Percentiles rank a stretch among this genome's conserved stretches.
Evolutionary conservation across 2,329 filamentous ascomycete genomes (phyloP).

Genomic region (Claviceps sp.): DNA sequence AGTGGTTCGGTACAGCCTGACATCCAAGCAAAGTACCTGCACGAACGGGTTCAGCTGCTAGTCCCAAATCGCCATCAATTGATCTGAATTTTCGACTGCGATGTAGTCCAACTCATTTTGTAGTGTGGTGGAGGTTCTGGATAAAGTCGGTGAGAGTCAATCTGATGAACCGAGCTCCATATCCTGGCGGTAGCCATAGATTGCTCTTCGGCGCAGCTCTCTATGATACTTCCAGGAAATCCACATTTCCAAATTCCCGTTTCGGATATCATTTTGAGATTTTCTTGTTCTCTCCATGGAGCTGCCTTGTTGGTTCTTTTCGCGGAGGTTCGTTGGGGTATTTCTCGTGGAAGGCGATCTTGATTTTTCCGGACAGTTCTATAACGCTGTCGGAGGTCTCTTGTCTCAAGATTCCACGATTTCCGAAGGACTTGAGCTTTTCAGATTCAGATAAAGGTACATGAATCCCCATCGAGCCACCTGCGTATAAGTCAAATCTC

Average conservation of each 20-base stretch:
- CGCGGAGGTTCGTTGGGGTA: slow-evolving; percentile 20
- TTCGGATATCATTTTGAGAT: too few species aligned
- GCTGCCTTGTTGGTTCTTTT: not conserved
- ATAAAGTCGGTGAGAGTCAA: not conserved
- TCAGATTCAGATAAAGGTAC: slow-evolving; percentile 8
- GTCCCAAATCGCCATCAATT: slow-evolving; percentile 10
- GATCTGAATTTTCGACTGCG: slow-evolving; percentile 2
- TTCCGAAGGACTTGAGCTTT: slow-evolving; percentile 24
- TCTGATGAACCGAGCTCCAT: not conserved
- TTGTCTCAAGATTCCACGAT: slow-evolving; percentile 22
- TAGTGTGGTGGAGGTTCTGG: not conserved
- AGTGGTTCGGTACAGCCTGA: slow-evolving; percentile 9
- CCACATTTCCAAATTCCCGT: not conserved
- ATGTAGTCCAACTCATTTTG: not conserved
- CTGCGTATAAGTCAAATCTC: slow-evolving; percentile 21
- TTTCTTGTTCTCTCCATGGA: too few species aligned
- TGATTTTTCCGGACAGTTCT: slow-evolving; percentile 19
- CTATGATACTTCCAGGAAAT: not conserved
- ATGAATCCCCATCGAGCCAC: not conserved
- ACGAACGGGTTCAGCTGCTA: slow-evolving; percentile 8
- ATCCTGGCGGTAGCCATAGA: not conserved
- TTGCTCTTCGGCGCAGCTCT: not conserved
- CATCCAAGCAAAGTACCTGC: slow-evolving; percentile 9
- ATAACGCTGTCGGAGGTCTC: slow-evolving; percentile 18
- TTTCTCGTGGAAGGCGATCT: slow-evolving; percentile 15